A percentile compares a stretch with the other conserved stretches of the same genome.
phyloP scores from a whole-genome alignment of 192 early-diverging fungal genomes.

The Bifiguratus adelaidae region DNA sequence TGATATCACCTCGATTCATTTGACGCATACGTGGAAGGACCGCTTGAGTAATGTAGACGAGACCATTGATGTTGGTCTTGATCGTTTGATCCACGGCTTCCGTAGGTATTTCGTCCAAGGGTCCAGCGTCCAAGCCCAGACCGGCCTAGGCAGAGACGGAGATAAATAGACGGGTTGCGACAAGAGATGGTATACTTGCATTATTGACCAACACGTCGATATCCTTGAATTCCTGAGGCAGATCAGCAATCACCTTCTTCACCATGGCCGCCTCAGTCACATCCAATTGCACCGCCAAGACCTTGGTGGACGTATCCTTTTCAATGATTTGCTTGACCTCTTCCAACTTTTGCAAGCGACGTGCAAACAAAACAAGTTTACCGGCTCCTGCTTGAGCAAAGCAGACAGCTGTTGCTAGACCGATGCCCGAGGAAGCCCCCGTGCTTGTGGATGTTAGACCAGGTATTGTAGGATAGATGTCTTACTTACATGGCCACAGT shows the following conservation, averaged over 20 bases:
- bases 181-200: no score
- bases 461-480: no score
- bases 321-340: slow-evolving; percentile 36
- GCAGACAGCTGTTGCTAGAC: slow-evolving; percentile 49
- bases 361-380: slow-evolving; percentile 25
- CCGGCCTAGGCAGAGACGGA: slow-evolving; percentile 33
- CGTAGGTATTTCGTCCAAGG: slow-evolving; percentile 44
- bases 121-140: slow-evolving; percentile 63
- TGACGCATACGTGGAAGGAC: slow-evolving; percentile 70
- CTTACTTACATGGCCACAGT: no score
- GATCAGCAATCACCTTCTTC: slow-evolving; percentile 24
- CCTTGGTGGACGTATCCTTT: slow-evolving; percentile 29
- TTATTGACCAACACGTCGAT: slow-evolving; percentile 89
- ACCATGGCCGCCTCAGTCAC: slow-evolving; percentile 50
- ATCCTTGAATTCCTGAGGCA: slow-evolving; percentile 44
- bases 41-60: slow-evolving; percentile 68
- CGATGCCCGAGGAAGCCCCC: slow-evolving; percentile 66
- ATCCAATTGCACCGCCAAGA: slow-evolving; percentile 59
- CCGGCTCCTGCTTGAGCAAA: slow-evolving; percentile 54
- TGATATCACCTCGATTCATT: slow-evolving; percentile 61
- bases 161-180: neutral
- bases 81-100: slow-evolving; percentile 69
- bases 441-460: no score
- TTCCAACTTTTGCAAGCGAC: slow-evolving; percentile 53
- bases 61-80: slow-evolving; percentile 86